Percentiles rank a stretch among this genome's conserved stretches.
These are phyloP conservation scores for Dendrobium huoshanense DNA, from an alignment of 106 monocot species.

Conservation along the genomic window DNA sequence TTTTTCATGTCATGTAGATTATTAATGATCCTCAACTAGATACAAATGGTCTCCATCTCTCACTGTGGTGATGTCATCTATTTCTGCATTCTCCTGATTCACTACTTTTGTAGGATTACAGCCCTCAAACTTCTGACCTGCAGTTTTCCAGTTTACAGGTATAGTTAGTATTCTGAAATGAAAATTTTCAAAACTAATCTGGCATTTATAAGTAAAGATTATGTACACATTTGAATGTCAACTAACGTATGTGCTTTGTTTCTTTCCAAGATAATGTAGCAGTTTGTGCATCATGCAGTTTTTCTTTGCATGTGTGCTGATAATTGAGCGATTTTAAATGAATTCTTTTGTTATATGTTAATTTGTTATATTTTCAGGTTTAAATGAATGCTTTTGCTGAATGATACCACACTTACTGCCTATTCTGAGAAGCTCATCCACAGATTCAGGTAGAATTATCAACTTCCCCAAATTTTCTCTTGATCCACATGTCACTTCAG, in stretches of 20 bases:
- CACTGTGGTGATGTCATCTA: conserved; percentile 7
- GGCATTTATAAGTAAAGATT: background rate
- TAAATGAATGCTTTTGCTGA: background rate
- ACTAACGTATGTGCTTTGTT: background rate
- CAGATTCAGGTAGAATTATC: conserved; percentile 14
- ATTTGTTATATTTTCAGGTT: background rate
- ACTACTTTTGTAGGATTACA: conserved; percentile 6
- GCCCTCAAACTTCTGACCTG: conserved; percentile 13
- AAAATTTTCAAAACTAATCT: background rate
- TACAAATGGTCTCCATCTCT: conserved; percentile 15
- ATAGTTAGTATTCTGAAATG: background rate
- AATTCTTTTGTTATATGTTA: background rate
- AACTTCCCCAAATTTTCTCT: background rate
- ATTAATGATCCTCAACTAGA: conserved; percentile 1
- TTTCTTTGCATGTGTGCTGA: too few species aligned
- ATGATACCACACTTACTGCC: background rate
- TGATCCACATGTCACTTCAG: background rate
- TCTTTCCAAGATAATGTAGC: background rate
- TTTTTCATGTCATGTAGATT: background rate
- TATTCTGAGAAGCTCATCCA: conserved; percentile 15
- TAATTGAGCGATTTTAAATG: background rate
- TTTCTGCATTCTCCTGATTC: conserved; percentile 4
- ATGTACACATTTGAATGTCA: background rate
- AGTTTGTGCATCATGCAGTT: background rate
- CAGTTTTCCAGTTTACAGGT: background rate